Conservation (phyloP, 108 stramenopile genomes). For the Ochromonas danica region DNA sequence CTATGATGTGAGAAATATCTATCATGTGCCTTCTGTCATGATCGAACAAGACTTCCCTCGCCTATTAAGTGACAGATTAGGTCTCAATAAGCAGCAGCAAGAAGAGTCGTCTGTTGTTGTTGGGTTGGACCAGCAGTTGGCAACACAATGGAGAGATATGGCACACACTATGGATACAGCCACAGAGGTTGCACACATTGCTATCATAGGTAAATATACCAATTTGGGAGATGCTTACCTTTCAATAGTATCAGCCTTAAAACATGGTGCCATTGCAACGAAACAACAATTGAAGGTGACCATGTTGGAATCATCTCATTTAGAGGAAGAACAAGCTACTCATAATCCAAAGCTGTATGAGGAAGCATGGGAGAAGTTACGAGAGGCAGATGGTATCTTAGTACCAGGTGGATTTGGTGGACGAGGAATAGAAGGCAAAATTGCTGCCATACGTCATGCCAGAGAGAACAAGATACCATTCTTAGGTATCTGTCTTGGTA, state of each 20-base stretch:
- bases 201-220: slow-evolving; percentile 95
- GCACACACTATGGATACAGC: slow-evolving; percentile 62
- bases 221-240: slow-evolving; percentile 60
- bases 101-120: not conserved
- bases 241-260: slow-evolving; percentile 60
- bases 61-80: not conserved
- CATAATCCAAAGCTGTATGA: not conserved
- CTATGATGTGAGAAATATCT: slow-evolving; percentile 98
- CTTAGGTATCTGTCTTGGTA: slow-evolving; percentile 94
- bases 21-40: slow-evolving; percentile 93
- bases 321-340: slow-evolving; percentile 64
- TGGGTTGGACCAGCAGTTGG: not conserved
- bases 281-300: slow-evolving; percentile 74
- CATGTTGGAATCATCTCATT: slow-evolving; percentile 88
- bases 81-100: not conserved
- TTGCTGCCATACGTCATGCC: slow-evolving; percentile 82
- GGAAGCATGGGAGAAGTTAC: not conserved
- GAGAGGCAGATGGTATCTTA: slow-evolving; percentile 55
- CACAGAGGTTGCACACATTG: slow-evolving; percentile 72
- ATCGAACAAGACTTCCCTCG: slow-evolving; percentile 64
- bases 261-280: slow-evolving; percentile 88
- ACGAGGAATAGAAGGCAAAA: slow-evolving; percentile 82
- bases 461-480: slow-evolving; percentile 76
- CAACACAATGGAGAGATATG: slow-evolving; percentile 50
- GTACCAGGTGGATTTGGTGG: slow-evolving; percentile 96